phyloP scores from a whole-genome alignment of 257 asterid genomes.

The Schizonepeta tenuifolia region DNA sequence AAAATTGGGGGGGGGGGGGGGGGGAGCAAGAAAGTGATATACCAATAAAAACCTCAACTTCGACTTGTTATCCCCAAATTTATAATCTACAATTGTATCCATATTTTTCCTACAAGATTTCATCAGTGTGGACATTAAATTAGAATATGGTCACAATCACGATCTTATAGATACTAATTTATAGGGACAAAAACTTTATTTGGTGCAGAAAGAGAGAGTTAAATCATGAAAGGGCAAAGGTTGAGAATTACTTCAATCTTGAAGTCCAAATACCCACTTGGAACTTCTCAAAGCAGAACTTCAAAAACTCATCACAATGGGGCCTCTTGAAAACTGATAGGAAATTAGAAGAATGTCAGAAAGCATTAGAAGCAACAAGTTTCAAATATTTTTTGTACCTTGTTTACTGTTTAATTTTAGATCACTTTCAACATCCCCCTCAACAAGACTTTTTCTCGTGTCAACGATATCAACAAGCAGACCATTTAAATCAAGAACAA shows the following conservation, averaged over 20 bases:
- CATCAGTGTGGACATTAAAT: constrained; percentile 23
- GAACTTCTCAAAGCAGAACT: constrained; percentile 77
- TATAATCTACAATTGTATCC: constrained; percentile 63
- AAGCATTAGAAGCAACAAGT: constrained; percentile 28
- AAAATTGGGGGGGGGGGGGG: background rate
- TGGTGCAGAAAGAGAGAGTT: too few species aligned
- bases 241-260: constrained; percentile 63
- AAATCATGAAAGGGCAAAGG: constrained; percentile 35
- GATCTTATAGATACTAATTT: too few species aligned
- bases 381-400: constrained; percentile 41
- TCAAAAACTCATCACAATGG: constrained; percentile 71
- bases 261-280: constrained; percentile 83
- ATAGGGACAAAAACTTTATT: too few species aligned
- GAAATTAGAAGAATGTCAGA: constrained; percentile 37
- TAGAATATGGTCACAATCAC: background rate
- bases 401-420: constrained; percentile 39
- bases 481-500: constrained; percentile 86
- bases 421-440: too few species aligned
- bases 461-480: constrained; percentile 58
- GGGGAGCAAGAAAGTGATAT: constrained; percentile 31
- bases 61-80: constrained; percentile 56
- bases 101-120: constrained; percentile 65
- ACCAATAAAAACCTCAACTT: constrained; percentile 73
- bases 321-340: constrained; percentile 86
- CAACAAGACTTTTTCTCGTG: too few species aligned